These are phyloP conservation scores for Parafenestella ontariensis DNA, from an alignment of 2,329 filamentous ascomycete genomes.

Conservation along the genomic window DNA sequence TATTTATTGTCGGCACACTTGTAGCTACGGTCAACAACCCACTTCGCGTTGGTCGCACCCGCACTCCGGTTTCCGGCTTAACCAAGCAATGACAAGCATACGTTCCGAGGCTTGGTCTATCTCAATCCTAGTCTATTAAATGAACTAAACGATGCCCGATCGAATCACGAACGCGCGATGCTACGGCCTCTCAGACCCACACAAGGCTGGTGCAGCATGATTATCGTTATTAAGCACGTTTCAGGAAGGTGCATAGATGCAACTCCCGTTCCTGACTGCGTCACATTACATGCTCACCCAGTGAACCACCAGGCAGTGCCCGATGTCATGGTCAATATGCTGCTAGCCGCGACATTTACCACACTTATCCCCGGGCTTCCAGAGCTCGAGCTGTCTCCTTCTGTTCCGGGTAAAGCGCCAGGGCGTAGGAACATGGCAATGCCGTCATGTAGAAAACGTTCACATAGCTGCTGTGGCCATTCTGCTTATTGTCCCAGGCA, in stretches of 20 bases:
- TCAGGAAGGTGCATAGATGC: conserved; percentile 23
- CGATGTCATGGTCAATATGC: conserved; percentile 6
- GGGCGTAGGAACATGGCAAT: conserved; percentile 9
- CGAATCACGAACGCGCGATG: conserved; percentile 10
- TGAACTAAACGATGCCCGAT: conserved; percentile 3
- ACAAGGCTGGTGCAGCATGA: conserved; percentile 1
- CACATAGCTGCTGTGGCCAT: conserved; percentile 22
- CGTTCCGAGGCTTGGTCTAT: conserved; percentile 18
- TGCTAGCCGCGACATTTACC: conserved; percentile 1
- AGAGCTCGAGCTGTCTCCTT: conserved; percentile 14
- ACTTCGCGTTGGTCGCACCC: not conserved
- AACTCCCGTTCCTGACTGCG: conserved; percentile 5
- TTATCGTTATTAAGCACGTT: conserved; percentile 3
- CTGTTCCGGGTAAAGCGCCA: conserved; percentile 25
- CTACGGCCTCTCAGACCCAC: not conserved
- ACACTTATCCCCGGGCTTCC: conserved; percentile 1
- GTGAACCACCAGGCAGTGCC: conserved; percentile 3
- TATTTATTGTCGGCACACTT: not conserved
- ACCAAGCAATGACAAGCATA: conserved; percentile 28
- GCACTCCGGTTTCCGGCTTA: not conserved
- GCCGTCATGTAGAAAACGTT: conserved; percentile 17
- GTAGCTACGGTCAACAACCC: not conserved
- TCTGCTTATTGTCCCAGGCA: not conserved
- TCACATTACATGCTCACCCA: conserved; percentile 11
- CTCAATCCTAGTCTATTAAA: not conserved